Conservation (phyloP, 371 early-diverging fungal species). For the Lichtheimia corymbifera region DNA sequence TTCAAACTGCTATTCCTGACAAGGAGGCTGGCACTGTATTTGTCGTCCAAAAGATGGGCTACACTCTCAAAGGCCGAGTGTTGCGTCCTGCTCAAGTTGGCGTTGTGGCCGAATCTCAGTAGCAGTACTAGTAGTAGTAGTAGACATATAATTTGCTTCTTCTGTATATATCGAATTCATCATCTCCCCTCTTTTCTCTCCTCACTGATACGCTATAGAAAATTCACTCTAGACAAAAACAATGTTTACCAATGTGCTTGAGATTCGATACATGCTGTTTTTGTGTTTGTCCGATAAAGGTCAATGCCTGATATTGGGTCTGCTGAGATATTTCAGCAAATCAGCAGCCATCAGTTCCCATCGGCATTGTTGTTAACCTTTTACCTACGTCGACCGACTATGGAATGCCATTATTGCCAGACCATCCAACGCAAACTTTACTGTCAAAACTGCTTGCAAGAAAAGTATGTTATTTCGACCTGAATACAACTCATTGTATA, state of each 20-base stretch:
- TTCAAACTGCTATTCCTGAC: slow-evolving; percentile 87
- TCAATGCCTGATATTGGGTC: too few species aligned
- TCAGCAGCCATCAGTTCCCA: too few species aligned
- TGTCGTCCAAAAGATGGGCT: slow-evolving; percentile 91
- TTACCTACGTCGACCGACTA: not conserved
- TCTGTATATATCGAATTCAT: not conserved
- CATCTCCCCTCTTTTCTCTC: too few species aligned
- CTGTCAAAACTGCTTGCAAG: slow-evolving; percentile 37
- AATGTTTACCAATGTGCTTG: too few species aligned
- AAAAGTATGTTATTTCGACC: slow-evolving; percentile 30
- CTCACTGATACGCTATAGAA: too few species aligned
- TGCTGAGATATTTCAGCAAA: too few species aligned
- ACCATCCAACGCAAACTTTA: slow-evolving; percentile 42
- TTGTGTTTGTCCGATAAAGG: too few species aligned
- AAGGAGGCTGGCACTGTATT: slow-evolving; percentile 89
- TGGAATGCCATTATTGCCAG: slow-evolving; percentile 47
- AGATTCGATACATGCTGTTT: too few species aligned
- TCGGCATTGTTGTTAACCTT: too few species aligned
- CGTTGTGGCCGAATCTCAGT: slow-evolving; percentile 71
- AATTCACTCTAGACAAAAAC: too few species aligned
- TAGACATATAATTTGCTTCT: too few species aligned
- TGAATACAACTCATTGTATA: not conserved
- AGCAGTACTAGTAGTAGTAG: not conserved
- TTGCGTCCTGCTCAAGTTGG: slow-evolving; percentile 97
- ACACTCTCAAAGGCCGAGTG: slow-evolving; percentile 87